Evolutionary conservation across 371 early-diverging fungal species (phyloP).

Genomic region (Saksenaea oblongispora): DNA sequence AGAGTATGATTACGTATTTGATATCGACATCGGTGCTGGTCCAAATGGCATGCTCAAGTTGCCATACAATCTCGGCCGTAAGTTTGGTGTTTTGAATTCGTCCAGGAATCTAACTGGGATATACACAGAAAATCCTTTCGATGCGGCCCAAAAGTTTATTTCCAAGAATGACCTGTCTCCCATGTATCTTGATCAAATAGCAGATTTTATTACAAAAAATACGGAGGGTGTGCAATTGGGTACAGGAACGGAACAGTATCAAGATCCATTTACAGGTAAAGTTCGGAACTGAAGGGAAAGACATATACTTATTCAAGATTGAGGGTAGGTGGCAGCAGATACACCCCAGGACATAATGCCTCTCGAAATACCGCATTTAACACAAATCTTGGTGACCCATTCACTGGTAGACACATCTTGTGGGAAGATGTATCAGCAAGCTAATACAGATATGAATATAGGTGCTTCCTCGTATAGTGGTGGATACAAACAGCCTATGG

Average conservation of each 20-base stretch:
- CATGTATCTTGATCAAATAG: conserved; percentile 89
- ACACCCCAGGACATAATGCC: conserved; percentile 35
- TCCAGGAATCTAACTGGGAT: neutral
- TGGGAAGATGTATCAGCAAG: neutral
- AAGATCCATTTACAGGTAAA: conserved; percentile 74
- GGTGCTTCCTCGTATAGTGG: conserved; percentile 10
- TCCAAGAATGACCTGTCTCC: conserved; percentile 76
- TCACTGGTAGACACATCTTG: conserved; percentile 39
- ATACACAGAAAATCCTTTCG: conserved; percentile 85
- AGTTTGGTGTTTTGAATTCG: neutral
- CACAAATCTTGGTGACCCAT: conserved; percentile 39
- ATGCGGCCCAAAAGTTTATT: conserved; percentile 92
- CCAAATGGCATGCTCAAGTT: conserved; percentile 86
- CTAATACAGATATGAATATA: neutral
- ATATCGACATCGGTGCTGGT: conserved; percentile 85
- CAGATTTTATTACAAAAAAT: conserved; percentile 91
- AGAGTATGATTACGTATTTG: conserved; percentile 98
- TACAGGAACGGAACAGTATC: conserved; percentile 29
- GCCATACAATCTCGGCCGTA: conserved; percentile 87
- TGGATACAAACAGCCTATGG: neutral
- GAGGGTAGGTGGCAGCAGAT: conserved; percentile 50
- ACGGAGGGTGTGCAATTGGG: conserved; percentile 65
- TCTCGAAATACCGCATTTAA: conserved; percentile 7
- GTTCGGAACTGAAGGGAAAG: neutral
- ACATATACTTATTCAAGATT: neutral